Conservation (phyloP, 441 rosid species). For the Kokia cookei region DNA sequence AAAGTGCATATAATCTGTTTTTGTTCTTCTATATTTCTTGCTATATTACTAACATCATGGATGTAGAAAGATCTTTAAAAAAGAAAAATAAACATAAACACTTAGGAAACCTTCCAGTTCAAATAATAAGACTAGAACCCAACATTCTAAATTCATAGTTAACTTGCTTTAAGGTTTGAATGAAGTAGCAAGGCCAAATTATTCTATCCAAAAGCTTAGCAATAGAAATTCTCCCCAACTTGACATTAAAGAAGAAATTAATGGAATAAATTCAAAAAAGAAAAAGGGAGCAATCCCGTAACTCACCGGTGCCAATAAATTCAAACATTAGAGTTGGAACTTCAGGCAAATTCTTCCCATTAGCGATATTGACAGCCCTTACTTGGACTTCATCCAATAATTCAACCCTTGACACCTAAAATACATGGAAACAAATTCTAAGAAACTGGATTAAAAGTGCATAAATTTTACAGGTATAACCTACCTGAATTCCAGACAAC, state of each 20-base stretch:
- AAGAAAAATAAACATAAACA: neutral
- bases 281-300: neutral
- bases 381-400: conserved; percentile 86
- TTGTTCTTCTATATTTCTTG: neutral
- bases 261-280: neutral
- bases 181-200: neutral
- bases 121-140: neutral
- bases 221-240: neutral
- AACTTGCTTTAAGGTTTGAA: neutral
- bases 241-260: neutral
- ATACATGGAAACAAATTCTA: conserved; percentile 10
- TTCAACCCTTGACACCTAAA: conserved; percentile 85
- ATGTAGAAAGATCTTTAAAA: neutral
- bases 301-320: conserved; percentile 80
- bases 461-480: conserved; percentile 10
- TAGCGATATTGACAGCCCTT: conserved; percentile 78
- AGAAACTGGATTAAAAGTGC: conserved; percentile 7
- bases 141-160: neutral
- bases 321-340: conserved; percentile 92
- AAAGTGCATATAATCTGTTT: neutral
- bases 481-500: conserved; percentile 84
- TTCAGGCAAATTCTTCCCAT: conserved; percentile 75
- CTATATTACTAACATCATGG: neutral
- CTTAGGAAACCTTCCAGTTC: neutral
- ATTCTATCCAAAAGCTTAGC: neutral